These are phyloP conservation scores for Saccharomyces paradoxus DNA, from an alignment of 805 yeast genomes.

Conservation along the genomic window DNA sequence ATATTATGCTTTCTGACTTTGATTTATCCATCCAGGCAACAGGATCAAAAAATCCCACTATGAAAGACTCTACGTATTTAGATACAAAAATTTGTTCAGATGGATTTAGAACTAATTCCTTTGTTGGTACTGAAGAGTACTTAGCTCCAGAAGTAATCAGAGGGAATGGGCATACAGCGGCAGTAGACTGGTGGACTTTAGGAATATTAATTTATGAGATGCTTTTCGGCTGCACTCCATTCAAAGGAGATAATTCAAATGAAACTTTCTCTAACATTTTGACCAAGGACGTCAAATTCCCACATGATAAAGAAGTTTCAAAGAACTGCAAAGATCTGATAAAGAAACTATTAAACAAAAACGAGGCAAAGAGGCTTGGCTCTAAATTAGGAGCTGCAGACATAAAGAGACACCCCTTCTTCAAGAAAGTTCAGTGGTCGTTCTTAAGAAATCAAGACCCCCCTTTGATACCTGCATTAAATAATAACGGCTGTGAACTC, in stretches of 20 bases:
- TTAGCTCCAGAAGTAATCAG: slow-evolving; percentile 97
- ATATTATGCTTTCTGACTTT: slow-evolving; percentile 94
- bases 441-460: slow-evolving; percentile 85
- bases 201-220: slow-evolving; percentile 91
- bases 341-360: slow-evolving; percentile 75
- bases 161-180: slow-evolving; percentile 95
- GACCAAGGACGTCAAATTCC: slow-evolving; percentile 74
- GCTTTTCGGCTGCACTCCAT: slow-evolving; percentile 94
- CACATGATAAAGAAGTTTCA: slow-evolving; percentile 58
- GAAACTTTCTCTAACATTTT: slow-evolving; percentile 83
- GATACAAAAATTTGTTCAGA: slow-evolving; percentile 94
- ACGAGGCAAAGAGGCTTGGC: slow-evolving; percentile 82
- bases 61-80: slow-evolving; percentile 31
- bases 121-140: slow-evolving; percentile 98
- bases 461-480: slow-evolving; percentile 85
- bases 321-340: slow-evolving; percentile 73
- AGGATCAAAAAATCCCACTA: slow-evolving; percentile 59
- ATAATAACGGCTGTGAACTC: slow-evolving; percentile 46
- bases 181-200: slow-evolving; percentile 99
- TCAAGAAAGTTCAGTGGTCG: slow-evolving; percentile 93
- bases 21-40: slow-evolving; percentile 88
- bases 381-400: slow-evolving; percentile 93
- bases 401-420: slow-evolving; percentile 82
- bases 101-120: slow-evolving; percentile 93
- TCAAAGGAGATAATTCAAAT: slow-evolving; percentile 83